phyloP scores from a whole-genome alignment of 192 early-diverging fungal species.

The Phlyctochytrium arcticum region DNA sequence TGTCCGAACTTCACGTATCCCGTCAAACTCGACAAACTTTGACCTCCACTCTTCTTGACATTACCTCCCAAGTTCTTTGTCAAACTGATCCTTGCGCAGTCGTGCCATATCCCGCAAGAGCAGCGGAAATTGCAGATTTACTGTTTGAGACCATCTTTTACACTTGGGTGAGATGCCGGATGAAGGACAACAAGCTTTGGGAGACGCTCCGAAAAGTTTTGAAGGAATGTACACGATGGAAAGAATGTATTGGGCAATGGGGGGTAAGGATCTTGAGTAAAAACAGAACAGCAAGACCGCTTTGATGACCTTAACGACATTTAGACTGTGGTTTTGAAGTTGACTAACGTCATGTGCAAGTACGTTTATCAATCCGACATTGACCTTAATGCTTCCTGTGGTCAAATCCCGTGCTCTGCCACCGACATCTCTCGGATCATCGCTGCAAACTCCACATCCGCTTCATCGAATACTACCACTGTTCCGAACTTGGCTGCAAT shows the following conservation, averaged over 20 bases:
- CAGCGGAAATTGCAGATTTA: slow-evolving; percentile 61
- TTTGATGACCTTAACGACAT: no score
- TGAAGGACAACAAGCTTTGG: slow-evolving; percentile 54
- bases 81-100: slow-evolving; percentile 41
- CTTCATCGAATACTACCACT: no score
- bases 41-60: slow-evolving; percentile 54
- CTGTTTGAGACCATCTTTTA: slow-evolving; percentile 68
- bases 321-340: no score
- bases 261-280: slow-evolving; percentile 62
- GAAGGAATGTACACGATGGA: slow-evolving; percentile 46
- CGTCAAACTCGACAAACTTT: slow-evolving; percentile 50
- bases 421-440: no score
- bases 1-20: slow-evolving; percentile 3
- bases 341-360: no score
- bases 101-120: slow-evolving; percentile 20
- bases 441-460: no score
- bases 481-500: no score
- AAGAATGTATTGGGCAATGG: slow-evolving; percentile 63
- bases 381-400: no score
- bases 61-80: slow-evolving; percentile 52
- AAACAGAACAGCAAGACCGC: no score
- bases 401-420: no score
- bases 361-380: no score
- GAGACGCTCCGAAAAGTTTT: slow-evolving; percentile 45
- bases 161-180: slow-evolving; percentile 61